These are phyloP conservation scores for Scutellaria barbata DNA, from an alignment of 257 asterid species.

Conservation along the genomic window DNA sequence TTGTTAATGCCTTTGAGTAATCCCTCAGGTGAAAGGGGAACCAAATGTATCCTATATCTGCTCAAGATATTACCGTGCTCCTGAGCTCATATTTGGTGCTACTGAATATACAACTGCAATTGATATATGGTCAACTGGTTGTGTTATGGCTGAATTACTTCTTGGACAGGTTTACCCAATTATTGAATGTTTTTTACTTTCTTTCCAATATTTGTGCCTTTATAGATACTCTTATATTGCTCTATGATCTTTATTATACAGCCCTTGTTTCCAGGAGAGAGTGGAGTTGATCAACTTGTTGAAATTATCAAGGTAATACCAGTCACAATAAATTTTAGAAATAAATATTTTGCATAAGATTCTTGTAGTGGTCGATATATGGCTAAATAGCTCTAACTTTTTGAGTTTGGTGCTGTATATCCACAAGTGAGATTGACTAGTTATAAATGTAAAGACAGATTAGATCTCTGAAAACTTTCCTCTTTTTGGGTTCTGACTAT, in stretches of 20 bases:
- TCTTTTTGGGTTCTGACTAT: not conserved
- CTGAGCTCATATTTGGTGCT: constrained; percentile 99
- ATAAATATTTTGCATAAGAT: constrained; percentile 6
- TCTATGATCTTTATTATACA: constrained; percentile 46
- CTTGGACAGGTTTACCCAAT: constrained; percentile 74
- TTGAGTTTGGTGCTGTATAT: constrained; percentile 10
- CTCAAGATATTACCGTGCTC: constrained; percentile 98
- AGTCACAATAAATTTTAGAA: constrained; percentile 23
- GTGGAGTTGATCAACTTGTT: constrained; percentile 98
- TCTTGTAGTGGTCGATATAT: constrained; percentile 23
- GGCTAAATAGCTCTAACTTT: constrained; percentile 15
- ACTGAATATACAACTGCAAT: constrained; percentile 96
- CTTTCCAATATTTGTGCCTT: constrained; percentile 26
- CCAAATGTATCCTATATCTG: constrained; percentile 96
- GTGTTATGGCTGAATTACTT: constrained; percentile 98
- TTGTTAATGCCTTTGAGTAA: constrained; percentile 42
- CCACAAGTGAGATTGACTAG: constrained; percentile 11
- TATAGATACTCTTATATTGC: constrained; percentile 33
- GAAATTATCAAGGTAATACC: constrained; percentile 86
- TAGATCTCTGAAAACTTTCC: not conserved
- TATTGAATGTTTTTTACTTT: constrained; percentile 26
- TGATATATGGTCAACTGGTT: constrained; percentile 97
- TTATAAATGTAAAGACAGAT: constrained; percentile 23
- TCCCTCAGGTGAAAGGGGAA: constrained; percentile 90
- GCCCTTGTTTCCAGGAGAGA: constrained; percentile 99